Evolutionary conservation across 331 rosid genomes (phyloP).

Genomic region (Acacia concinna): DNA sequence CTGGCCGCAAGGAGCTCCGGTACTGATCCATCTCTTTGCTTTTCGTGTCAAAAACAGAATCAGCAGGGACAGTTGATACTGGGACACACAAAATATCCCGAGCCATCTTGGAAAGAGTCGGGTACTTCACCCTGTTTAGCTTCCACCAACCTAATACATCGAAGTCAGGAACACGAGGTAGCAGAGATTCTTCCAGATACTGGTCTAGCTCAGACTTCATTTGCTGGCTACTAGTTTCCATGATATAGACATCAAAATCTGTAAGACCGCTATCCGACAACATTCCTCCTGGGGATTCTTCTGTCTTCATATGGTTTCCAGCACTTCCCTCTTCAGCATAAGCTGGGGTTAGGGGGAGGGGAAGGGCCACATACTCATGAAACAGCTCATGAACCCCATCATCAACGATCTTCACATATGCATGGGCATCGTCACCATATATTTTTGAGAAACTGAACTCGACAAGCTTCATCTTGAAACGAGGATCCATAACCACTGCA

Average conservation of each 20-base stretch:
- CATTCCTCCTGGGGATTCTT: constrained; percentile 64
- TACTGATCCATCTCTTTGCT: constrained; percentile 80
- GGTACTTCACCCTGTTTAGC: constrained; percentile 87
- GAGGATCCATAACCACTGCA: constrained; percentile 95
- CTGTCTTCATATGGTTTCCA: constrained; percentile 43
- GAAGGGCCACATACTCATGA: constrained; percentile 76
- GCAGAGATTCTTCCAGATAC: constrained; percentile 84
- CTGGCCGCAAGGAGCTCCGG: constrained; percentile 78
- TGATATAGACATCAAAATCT: constrained; percentile 90
- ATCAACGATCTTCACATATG: constrained; percentile 71
- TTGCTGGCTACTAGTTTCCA: constrained; percentile 91
- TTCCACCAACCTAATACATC: constrained; percentile 94
- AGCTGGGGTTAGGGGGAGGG: constrained; percentile 85
- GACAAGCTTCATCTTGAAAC: constrained; percentile 96
- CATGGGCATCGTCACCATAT: constrained; percentile 74
- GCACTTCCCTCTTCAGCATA: constrained; percentile 75
- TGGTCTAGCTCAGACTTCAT: constrained; percentile 89
- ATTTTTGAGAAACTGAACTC: constrained; percentile 92
- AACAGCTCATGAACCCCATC: constrained; percentile 92
- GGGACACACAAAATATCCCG: constrained; percentile 79
- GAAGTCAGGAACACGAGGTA: constrained; percentile 84
- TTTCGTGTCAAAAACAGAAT: constrained; percentile 57
- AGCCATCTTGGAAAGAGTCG: constrained; percentile 94
- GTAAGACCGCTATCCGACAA: constrained; percentile 76
- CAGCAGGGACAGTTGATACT: constrained; percentile 65